Conservation (phyloP, 129 eudicot species). For the Flaveria bidentis region DNA sequence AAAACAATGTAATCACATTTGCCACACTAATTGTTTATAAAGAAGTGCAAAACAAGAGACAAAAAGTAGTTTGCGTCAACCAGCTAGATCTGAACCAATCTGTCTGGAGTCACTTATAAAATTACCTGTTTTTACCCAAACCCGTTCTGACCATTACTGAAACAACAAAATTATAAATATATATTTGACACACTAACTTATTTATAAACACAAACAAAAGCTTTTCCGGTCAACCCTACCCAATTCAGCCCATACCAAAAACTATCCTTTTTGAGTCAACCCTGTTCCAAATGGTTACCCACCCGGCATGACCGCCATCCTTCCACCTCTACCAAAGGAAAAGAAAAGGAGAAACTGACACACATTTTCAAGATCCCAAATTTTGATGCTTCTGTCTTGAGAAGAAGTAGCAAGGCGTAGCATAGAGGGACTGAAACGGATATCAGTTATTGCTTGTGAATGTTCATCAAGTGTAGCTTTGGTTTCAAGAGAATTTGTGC, state of each 20-base stretch:
- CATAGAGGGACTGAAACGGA: slow-evolving; percentile 58
- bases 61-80: not conserved
- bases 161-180: not conserved
- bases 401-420: slow-evolving; percentile 64
- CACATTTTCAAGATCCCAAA: slow-evolving; percentile 75
- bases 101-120: not conserved
- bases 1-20: not conserved
- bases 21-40: not conserved
- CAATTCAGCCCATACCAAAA: not conserved
- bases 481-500: slow-evolving; percentile 40
- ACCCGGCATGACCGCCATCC: not conserved
- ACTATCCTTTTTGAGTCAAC: not conserved
- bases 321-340: not conserved
- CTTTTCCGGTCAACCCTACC: not conserved
- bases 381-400: slow-evolving; percentile 56
- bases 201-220: not conserved
- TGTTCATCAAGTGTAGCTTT: slow-evolving; percentile 57
- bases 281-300: not conserved
- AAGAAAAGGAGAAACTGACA: slow-evolving; percentile 15
- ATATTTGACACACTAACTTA: not conserved
- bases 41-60: not conserved
- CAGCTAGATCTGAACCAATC: not conserved
- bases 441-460: slow-evolving; percentile 54
- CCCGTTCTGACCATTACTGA: not conserved
- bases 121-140: not conserved